Conservation (phyloP, 2,329 filamentous ascomycete species). For the Helminthosporium solani region DNA sequence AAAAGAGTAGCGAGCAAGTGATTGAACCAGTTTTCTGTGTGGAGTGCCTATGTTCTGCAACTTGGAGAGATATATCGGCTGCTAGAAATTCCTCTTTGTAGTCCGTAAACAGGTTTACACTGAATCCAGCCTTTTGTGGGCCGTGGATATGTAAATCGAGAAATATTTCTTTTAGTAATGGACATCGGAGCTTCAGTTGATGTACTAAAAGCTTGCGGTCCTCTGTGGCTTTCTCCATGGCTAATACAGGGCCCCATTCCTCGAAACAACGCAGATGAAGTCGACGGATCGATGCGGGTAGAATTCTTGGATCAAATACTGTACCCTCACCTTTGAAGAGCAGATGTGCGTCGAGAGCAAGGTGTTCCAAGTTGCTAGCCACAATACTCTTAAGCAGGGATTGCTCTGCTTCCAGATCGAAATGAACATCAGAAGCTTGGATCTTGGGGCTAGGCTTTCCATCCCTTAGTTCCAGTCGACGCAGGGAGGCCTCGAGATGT, state of each 20-base stretch:
- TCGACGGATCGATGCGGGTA: neutral
- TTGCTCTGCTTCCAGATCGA: neutral
- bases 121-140: neutral
- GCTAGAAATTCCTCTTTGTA: neutral
- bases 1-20: neutral
- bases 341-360: conserved; percentile 2
- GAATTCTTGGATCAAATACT: too few relatives aligned
- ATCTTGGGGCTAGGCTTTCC: neutral
- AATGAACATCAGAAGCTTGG: neutral
- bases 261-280: conserved; percentile 4
- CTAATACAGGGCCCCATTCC: neutral
- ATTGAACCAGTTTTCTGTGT: neutral
- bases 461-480: conserved; percentile 2
- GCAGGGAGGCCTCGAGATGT: conserved; percentile 4
- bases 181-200: neutral
- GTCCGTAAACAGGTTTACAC: neutral
- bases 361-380: conserved; percentile 1
- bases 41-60: neutral
- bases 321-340: neutral
- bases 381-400: neutral
- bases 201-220: neutral
- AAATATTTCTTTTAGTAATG: neutral
- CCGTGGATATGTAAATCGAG: conserved; percentile 3
- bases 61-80: neutral
- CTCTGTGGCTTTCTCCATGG: neutral